Evolutionary conservation across 176 grass and related monocot genomes (phyloP), one percentile per base, ranked within the genome.

Genomic region (Paspalum notatum): DNA sequence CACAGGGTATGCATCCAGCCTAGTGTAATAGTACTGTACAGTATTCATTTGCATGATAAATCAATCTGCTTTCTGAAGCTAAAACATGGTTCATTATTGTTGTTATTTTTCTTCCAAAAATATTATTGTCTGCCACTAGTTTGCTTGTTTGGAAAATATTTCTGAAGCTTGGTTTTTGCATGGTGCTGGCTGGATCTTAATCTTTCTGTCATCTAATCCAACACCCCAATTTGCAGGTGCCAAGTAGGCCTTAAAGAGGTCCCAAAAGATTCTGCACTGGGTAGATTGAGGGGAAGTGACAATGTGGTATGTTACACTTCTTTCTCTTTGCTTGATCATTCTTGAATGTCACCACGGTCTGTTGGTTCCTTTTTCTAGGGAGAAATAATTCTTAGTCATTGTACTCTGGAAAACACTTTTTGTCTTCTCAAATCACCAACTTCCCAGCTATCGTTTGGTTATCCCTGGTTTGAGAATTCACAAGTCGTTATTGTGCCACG

Each of bases 281-380:
- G 95, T 66, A 92, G 92, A 82, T 87, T 98, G 71, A 98, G 85
- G 88, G 95, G 95, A 93, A 87, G 92, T 75, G 95, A 98, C 81
- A 98, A 94, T 85, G 90, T 94, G 92, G 95, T 98, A 98, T 75
- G 80, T 22, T 68, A 72, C 21, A 5, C 62, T 39, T 37, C 1
- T 41, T 17, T 67, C 5, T 32, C 7, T 50, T 62, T 17, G 24
- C 40, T 69, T 14, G 2, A 53, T 7, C 44, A 43, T 41, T n/a
- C 25, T 26, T 43, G 37, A 63, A 24, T 16, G 4, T 25, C 68
- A 66, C 11, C 9, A 49, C 12, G 20, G 74, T 27, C 21, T 60
- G 22, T 44, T 6, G 2, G 5, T 43, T 57, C 53, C 38, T 60
- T 16, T 20, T 56, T 15, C 10, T 58, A 24, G 72, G 12, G 4